Conservation (phyloP, 2,329 filamentous ascomycete genomes). For the Trichoderma sp. region DNA sequence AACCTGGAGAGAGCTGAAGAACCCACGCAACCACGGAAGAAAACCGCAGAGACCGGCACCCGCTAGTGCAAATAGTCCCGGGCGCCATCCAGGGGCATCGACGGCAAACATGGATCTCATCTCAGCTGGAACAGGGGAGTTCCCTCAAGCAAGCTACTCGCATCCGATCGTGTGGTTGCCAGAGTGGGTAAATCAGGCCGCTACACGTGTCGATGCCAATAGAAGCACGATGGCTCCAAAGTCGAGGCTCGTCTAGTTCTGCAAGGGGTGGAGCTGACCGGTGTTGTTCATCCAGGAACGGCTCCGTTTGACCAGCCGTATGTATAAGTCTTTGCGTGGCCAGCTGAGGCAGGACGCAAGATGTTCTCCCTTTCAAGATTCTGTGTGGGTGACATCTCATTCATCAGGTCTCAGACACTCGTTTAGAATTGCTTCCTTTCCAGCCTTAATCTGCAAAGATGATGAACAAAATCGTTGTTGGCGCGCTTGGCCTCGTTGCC, state of each 20-base stretch:
- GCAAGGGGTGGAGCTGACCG: background rate
- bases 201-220: background rate
- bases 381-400: background rate
- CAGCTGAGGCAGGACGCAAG: background rate
- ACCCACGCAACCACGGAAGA: too few species aligned
- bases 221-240: background rate
- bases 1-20: background rate
- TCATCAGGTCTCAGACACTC: background rate
- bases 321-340: background rate
- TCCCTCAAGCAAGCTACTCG: background rate
- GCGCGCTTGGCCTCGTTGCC: conserved; percentile 21
- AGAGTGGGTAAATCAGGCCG: background rate
- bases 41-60: background rate
- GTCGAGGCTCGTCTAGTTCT: background rate
- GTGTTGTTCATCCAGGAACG: background rate
- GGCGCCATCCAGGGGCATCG: background rate
- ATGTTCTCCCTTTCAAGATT: background rate
- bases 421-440: background rate
- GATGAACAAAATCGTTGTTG: conserved; percentile 13
- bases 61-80: conserved; percentile 11
- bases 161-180: background rate
- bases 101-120: background rate
- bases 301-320: background rate
- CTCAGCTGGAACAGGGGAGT: background rate
- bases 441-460: background rate